phyloP scores from a whole-genome alignment of 176 grass and related monocot species.

The Aegilops sharonensis region DNA sequence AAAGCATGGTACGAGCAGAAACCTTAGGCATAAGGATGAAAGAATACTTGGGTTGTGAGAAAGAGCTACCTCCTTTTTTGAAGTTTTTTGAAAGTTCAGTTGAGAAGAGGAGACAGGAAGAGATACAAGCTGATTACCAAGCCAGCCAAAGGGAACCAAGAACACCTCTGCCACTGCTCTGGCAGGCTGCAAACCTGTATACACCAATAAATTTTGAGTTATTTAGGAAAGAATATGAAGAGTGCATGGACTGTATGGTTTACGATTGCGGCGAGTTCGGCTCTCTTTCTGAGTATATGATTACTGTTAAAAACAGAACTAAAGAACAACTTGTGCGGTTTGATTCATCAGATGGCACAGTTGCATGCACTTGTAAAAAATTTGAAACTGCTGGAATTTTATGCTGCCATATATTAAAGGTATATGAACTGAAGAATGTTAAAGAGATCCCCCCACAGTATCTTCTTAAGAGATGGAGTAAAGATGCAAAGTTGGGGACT shows the following conservation, averaged over 20 bases:
- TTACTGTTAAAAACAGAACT: conserved; percentile 60
- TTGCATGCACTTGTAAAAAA: conserved; percentile 78
- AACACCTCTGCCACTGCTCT: conserved; percentile 60
- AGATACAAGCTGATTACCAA: conserved; percentile 80
- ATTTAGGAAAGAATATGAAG: conserved; percentile 76
- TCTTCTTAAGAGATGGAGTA: conserved; percentile 84
- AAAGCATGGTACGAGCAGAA: conserved; percentile 59
- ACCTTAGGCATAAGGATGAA: conserved; percentile 40
- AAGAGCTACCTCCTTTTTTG: conserved; percentile 51
- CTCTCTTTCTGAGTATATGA: conserved; percentile 61
- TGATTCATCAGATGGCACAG: conserved; percentile 62
- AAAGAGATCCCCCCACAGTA: conserved; percentile 73
- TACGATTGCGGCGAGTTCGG: conserved; percentile 71
- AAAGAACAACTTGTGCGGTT: conserved; percentile 77
- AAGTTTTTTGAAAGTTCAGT: conserved; percentile 48
- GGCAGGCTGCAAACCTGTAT: conserved; percentile 80
- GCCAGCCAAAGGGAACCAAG: conserved; percentile 49
- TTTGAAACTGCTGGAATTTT: conserved; percentile 76
- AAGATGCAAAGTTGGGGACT: conserved; percentile 59
- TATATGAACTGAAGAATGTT: conserved; percentile 71
- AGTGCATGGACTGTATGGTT: conserved; percentile 59
- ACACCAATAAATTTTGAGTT: conserved; percentile 59
- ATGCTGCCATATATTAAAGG: conserved; percentile 91
- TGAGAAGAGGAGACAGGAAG: conserved; percentile 61
- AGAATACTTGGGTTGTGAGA: conserved; percentile 48